Evolutionary conservation across 1,284 basidiomycete species (phyloP).

Genomic region (Microbotryomycetes sp.): DNA sequence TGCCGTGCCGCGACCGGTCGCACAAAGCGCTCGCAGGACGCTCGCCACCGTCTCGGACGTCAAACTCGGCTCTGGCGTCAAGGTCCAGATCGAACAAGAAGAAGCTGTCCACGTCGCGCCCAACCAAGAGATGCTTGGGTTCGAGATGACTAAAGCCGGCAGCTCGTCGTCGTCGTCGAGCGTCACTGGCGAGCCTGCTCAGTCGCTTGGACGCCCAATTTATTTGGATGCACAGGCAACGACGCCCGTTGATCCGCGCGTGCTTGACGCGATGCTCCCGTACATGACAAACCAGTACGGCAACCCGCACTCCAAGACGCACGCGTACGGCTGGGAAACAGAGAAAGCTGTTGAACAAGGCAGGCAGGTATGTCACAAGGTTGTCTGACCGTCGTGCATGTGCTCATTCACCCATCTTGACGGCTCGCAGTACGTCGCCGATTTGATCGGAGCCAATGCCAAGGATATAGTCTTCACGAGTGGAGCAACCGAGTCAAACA

Average conservation of each 20-base stretch:
- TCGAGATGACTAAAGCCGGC: conserved; percentile 10
- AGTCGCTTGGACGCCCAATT: conserved; percentile 57
- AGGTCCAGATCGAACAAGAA: conserved; percentile 10
- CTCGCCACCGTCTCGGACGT: conserved; percentile 24
- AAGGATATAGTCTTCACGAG: conserved; percentile 98
- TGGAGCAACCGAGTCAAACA: conserved; percentile 96
- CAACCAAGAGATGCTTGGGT: conserved; percentile 21
- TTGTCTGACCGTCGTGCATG: neutral
- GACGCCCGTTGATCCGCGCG: conserved; percentile 93
- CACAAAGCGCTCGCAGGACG: neutral
- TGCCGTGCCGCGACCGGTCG: neutral
- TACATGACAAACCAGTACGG: conserved; percentile 94
- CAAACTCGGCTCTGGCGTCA: conserved; percentile 9
- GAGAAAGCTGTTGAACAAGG: conserved; percentile 90
- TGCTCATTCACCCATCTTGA: neutral
- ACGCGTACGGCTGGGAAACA: conserved; percentile 99
- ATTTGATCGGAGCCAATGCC: conserved; percentile 83
- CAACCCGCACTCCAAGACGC: conserved; percentile 95
- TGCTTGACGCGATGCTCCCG: conserved; percentile 94
- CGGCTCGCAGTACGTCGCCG: conserved; percentile 64
- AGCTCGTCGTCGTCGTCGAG: neutral
- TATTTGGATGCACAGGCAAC: conserved; percentile 95
- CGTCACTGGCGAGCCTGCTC: neutral
- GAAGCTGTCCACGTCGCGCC: conserved; percentile 13
- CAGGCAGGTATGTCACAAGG: conserved; percentile 54